A percentile compares a stretch with the other conserved stretches of the same genome.
These are phyloP conservation scores for Allium sativum DNA, from an alignment of 106 monocot genomes.

Conservation along the genomic window DNA sequence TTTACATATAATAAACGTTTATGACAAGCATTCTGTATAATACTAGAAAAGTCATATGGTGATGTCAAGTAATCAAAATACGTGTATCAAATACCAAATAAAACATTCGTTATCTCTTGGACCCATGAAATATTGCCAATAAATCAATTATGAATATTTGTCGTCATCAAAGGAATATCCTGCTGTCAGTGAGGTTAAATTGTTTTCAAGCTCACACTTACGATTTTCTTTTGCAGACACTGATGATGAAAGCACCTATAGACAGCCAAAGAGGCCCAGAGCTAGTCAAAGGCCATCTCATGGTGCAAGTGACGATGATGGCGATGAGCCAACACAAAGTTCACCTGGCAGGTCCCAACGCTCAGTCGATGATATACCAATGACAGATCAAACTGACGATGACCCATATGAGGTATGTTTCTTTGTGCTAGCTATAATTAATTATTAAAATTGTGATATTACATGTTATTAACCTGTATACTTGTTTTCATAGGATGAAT, in stretches of 20 bases:
- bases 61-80: background rate
- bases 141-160: background rate
- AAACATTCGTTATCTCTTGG: background rate
- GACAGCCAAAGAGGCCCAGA: slow-evolving; percentile 75
- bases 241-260: slow-evolving; percentile 62
- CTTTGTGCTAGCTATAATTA: background rate
- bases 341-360: slow-evolving; percentile 88
- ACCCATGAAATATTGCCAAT: background rate
- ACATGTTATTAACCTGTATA: background rate
- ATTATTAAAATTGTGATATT: background rate
- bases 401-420: slow-evolving; percentile 73
- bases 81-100: background rate
- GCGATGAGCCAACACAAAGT: slow-evolving; percentile 56
- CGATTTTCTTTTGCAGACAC: slow-evolving; percentile 45
- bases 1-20: too few relatives aligned
- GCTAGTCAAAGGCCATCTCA: slow-evolving; percentile 63
- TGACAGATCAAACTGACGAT: slow-evolving; percentile 92
- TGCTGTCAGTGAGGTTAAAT: background rate
- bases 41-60: background rate
- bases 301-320: slow-evolving; percentile 65
- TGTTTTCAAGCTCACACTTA: background rate
- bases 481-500: slow-evolving; percentile 55
- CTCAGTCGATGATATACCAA: slow-evolving; percentile 77
- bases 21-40: background rate
- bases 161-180: too few relatives aligned